Base-by-base conservation (phyloP, 2,329 filamentous ascomycete species). In the Karstenula rhodostoma region DNA sequence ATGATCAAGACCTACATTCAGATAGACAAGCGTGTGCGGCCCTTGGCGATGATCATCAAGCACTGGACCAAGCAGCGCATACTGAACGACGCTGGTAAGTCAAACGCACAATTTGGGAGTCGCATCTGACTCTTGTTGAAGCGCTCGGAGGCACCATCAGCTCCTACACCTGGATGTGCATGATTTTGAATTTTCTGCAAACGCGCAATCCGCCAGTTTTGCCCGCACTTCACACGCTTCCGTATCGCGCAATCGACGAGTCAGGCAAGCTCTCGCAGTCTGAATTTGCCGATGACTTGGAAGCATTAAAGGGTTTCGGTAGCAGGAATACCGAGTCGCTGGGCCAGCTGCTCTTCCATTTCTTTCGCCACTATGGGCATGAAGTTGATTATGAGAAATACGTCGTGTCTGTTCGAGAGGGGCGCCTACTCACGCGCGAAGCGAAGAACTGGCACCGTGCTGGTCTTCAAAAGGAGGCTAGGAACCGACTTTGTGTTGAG, bases 141-240 rank as follows among this genome's bases (percentile, higher is more conserved):
- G 95, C 91, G 60, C 93, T 93, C 75, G 94, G 95, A 64, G 94
- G 93, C 59, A 99, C 95, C 7, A 84, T 99, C 61, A 98, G 94
- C 78, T 99, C 95, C 19, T 99, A 99, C 76, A 97, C 95, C 23
- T 99, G 95, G 95, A 98, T 98, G 75, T 99, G 95, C 79, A 88
- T 99, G 84, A 96, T 98, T 67, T 90, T 99, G 75, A 96, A 93
- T 68, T 99, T 98, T 73, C 85, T 99, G 27, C 95, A 99, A 79
- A 90, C 93, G 54, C 89, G 93, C 70, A 85, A 90, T 61, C 91
- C 93, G 17, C 91, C 94, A 0, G 87, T 99, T 57, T 80, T 99
- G 23, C 95, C 95, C 4, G 88, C 91, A 17, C 83, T 99, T 35
- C 95, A 98, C 75, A 89, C 93, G 72, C 85, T 87, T 23, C 84